A percentile compares a stretch with the other conserved stretches of the same genome.
Evolutionary conservation across 2,329 filamentous ascomycete species (phyloP).

Genomic region (Alternaria brassicae): DNA sequence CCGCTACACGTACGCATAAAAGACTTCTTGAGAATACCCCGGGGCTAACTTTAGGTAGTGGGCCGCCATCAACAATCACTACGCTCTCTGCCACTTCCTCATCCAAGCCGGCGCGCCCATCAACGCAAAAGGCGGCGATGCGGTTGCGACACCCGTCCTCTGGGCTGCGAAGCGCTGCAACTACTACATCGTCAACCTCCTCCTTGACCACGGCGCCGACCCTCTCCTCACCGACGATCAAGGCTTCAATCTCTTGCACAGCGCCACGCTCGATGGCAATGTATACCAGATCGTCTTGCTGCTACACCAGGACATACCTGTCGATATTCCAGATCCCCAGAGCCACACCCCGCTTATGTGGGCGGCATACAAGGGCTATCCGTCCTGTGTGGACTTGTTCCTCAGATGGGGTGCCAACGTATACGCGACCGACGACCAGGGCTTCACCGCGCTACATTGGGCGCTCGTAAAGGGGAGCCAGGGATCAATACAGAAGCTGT

Average conservation of each 20-base stretch:
- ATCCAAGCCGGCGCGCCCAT: slow-evolving; percentile 86
- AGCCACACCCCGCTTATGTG: slow-evolving; percentile 97
- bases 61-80: slow-evolving; percentile 99
- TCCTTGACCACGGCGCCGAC: slow-evolving; percentile 90
- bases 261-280: slow-evolving; percentile 96
- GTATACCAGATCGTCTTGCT: slow-evolving; percentile 87
- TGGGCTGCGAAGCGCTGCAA: slow-evolving; percentile 97
- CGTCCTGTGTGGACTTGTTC: slow-evolving; percentile 89
- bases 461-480: slow-evolving; percentile 91
- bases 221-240: slow-evolving; percentile 91
- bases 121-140: slow-evolving; percentile 95
- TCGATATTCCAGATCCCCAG: slow-evolving; percentile 87
- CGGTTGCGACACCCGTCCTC: slow-evolving; percentile 89
- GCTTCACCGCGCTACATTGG: slow-evolving; percentile 96
- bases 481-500: slow-evolving; percentile 87
- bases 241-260: slow-evolving; percentile 97
- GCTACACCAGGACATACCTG: slow-evolving; percentile 92
- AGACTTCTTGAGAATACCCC: background rate
- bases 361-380: slow-evolving; percentile 97
- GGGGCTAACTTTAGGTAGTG: slow-evolving; percentile 65
- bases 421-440: slow-evolving; percentile 86
- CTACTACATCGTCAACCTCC: slow-evolving; percentile 93
- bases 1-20: slow-evolving; percentile 77
- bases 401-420: slow-evolving; percentile 95
- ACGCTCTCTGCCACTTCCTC: slow-evolving; percentile 95